Evolutionary conservation across 768 basidiomycete species (phyloP), one percentile per base, ranked within the genome.

Genomic region (Asterophora parasitica): DNA sequence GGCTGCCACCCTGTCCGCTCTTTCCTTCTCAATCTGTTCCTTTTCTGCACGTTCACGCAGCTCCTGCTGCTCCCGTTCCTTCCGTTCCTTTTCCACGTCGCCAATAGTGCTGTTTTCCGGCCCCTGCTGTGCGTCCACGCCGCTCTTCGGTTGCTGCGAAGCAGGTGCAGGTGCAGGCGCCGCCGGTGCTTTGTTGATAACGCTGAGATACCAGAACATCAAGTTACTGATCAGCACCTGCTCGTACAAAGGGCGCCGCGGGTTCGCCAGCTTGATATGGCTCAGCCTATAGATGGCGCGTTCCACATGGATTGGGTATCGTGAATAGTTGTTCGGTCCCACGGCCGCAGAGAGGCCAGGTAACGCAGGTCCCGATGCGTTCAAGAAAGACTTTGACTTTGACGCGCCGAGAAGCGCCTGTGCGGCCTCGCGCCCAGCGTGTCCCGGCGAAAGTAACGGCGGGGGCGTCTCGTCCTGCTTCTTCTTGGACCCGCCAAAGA

Each of bases 141-240:
- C 31, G 68, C 67, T 38, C 38, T 58, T 50, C 32, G 62, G 42
- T 30, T 58, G 61, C 4, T 62, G 49, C 7, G 43, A 10, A 61
- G 62, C 13, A 61, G 68, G 54, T 32, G 74, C 56, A 10, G 70
- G 62, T 3, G 72, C 65, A 11, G 75, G 70, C 44, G 61, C 23
- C 23, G 61, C 77, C 59, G 84, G 85, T 15, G 90, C 80, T 68
- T 95, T 93, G 67, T 97, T 96, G 69, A 97, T 98, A 56, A 97
- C 85, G 10, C 94, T 92, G 31, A 99, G 77, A 64, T 98, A 99
- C 96, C 96, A 99, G 75, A 99, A 98, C 92, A 95, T 96, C 59
- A 92, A 71, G 62, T 92, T 92, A 61, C 87, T 90, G 65, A 90
- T 92, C 48, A 91, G 71, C 45, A 88, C 96, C 66, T 99, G 96